phyloP scores from a whole-genome alignment of 2,329 filamentous ascomycete genomes.

The Calonectria naviculata region DNA sequence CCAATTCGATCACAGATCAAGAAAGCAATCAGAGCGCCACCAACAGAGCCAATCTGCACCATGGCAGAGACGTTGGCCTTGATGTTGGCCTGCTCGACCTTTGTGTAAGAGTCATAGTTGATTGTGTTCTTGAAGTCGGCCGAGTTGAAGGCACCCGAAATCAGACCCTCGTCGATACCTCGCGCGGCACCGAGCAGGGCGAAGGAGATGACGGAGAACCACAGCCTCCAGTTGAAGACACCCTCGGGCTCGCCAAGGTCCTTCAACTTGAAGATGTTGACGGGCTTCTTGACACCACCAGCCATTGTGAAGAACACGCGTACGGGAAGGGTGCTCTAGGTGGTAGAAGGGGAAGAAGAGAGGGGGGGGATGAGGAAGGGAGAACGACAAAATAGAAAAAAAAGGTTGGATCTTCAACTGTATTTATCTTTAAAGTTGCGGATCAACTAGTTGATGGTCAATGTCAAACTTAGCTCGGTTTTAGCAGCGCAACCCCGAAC shows the following conservation, averaged over 20 bases:
- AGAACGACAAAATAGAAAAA: not conserved
- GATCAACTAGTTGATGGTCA: not conserved
- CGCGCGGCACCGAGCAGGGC: constrained; percentile 81
- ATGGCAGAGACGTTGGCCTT: constrained; percentile 83
- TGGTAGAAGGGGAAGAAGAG: not conserved
- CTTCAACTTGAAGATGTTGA: constrained; percentile 73
- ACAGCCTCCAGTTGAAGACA: constrained; percentile 81
- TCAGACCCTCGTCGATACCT: constrained; percentile 85
- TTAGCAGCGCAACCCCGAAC: constrained; percentile 1
- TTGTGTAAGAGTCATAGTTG: constrained; percentile 63
- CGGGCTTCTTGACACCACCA: constrained; percentile 64
- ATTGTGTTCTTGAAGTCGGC: constrained; percentile 71
- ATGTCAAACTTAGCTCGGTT: not conserved
- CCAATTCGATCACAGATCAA: constrained; percentile 69
- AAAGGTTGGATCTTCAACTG: not conserved
- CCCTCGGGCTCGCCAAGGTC: constrained; percentile 74
- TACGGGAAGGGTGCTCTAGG: not conserved
- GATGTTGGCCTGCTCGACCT: constrained; percentile 70
- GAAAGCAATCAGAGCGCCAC: constrained; percentile 73
- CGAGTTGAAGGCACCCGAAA: constrained; percentile 77
- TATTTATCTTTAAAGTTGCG: constrained; percentile 1
- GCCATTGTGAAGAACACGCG: constrained; percentile 52
- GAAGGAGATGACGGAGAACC: constrained; percentile 81
- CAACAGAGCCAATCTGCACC: constrained; percentile 84
- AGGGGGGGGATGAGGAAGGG: not conserved